Evolutionary conservation across 1,284 basidiomycete genomes (phyloP), one percentile per base, ranked within the genome.

Genomic region (Pseudozyma tsukubaensis): DNA sequence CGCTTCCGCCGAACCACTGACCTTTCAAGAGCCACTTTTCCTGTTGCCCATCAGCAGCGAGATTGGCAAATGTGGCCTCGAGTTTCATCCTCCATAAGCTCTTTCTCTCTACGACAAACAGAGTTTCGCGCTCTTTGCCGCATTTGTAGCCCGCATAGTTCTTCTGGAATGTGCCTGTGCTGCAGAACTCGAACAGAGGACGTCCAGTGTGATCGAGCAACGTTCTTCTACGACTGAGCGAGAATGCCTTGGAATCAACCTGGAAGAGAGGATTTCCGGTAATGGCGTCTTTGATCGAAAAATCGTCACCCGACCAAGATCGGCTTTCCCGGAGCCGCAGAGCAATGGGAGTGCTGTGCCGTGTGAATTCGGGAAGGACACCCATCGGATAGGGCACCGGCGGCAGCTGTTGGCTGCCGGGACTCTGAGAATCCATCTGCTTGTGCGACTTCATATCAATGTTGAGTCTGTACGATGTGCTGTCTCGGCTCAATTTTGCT

Each of bases 211-310:
- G 52, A 14, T 65, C 47, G 48, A 50, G 36, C 7, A 64, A 14
- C 8, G 49, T 52, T 54, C 75, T 78, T 11, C 35, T 44, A 4
- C n/a, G 36, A 37, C 45, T 50, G 24, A 74, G 32, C 9, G 71
- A 74, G 32, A 78, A 68, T 1, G 51, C 44, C 39, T 64, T 65
- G 13, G 63, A 74, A 1, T 64, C 37, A 9, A 78, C 60, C 9
- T 68, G 18, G 39, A 78, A 77, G 24, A 72, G 36, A 10, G 32
- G 36, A 9, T 49, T 35, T n/a, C 39, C 24, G 4, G 55, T 65
- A 13, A 71, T 47, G 21, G 67, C 75, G 29, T 77, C 77, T 44
- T 78, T 78, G 54, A 78, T 45, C 8, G 35, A 36, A 45, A 77
- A 77, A 42, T 77, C 72, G 59, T 77, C 77, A 29, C 60, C 67